These are phyloP conservation scores for Auxenochlorella pyrenoidosa DNA, from an alignment of 139 green algal species.

Conservation along the genomic window DNA sequence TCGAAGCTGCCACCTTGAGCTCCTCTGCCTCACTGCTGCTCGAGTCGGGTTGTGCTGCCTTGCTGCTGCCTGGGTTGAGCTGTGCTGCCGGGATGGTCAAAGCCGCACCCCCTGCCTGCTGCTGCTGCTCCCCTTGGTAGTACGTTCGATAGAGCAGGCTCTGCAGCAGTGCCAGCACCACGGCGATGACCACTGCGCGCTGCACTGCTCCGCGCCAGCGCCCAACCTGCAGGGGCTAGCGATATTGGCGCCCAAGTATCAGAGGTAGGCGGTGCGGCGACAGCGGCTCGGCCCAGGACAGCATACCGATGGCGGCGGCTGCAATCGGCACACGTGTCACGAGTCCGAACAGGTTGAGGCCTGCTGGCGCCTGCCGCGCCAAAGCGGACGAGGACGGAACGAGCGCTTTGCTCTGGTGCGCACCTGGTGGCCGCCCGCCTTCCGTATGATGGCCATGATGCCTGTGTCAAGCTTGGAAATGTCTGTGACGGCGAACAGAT, in stretches of 20 bases:
- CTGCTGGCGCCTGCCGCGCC: too few relatives aligned
- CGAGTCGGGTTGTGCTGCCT: not conserved
- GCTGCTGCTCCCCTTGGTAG: not conserved
- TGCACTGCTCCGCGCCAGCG: not conserved
- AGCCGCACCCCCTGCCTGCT: too few relatives aligned
- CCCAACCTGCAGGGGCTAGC: not conserved
- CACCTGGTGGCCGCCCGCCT: too few relatives aligned
- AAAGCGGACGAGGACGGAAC: too few relatives aligned
- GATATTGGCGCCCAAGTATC: not conserved
- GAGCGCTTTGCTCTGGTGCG: too few relatives aligned
- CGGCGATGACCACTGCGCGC: not conserved
- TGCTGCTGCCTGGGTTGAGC: too few relatives aligned
- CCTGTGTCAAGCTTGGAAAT: too few relatives aligned
- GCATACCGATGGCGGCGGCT: not conserved
- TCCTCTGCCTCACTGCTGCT: too few relatives aligned
- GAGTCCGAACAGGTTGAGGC: too few relatives aligned
- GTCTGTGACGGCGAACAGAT: too few relatives aligned
- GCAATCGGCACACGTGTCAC: not conserved
- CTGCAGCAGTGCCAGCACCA: conserved; percentile 1
- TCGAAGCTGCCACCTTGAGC: too few relatives aligned
- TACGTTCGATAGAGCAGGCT: not conserved
- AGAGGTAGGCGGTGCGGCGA: not conserved
- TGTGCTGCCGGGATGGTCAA: not conserved
- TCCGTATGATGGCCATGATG: too few relatives aligned
- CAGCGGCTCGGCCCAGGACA: not conserved